phyloP scores from a whole-genome alignment of 139 green algal species.

The Closterium sp. region DNA sequence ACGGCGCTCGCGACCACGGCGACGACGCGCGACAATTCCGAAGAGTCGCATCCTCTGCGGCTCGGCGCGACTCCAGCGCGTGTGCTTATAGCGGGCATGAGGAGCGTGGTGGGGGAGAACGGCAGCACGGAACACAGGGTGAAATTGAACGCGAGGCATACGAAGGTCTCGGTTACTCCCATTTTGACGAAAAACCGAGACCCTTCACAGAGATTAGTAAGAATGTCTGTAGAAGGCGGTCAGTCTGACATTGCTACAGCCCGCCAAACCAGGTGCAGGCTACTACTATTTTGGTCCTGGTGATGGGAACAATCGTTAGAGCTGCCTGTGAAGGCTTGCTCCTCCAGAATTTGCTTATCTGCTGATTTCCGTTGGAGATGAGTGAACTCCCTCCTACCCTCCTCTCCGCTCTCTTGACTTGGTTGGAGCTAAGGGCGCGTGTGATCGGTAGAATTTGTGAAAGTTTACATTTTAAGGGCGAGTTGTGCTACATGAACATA shows the following conservation, averaged over 20 bases:
- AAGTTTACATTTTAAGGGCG: too few relatives aligned
- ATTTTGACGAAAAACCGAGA: background rate
- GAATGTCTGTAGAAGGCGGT: background rate
- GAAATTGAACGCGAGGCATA: background rate
- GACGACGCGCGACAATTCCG: background rate
- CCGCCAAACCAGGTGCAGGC: background rate
- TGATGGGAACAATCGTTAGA: too few relatives aligned
- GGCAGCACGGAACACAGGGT: background rate
- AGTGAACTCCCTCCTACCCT: too few relatives aligned
- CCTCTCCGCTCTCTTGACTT: too few relatives aligned
- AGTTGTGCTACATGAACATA: too few relatives aligned
- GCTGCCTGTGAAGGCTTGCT: too few relatives aligned
- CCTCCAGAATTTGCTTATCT: too few relatives aligned
- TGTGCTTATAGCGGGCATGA: background rate
- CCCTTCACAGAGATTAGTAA: background rate
- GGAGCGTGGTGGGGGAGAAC: background rate
- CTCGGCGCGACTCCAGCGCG: background rate
- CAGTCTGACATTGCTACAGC: background rate
- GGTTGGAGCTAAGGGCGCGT: too few relatives aligned
- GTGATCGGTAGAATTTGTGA: too few relatives aligned
- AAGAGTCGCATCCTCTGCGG: background rate
- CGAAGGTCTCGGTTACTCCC: background rate
- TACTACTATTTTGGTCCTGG: background rate
- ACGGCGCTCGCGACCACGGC: background rate
- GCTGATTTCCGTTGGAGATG: too few relatives aligned